These are phyloP conservation scores for Pichia sp. DNA, from an alignment of 1,139 yeast species.

Conservation along the genomic window DNA sequence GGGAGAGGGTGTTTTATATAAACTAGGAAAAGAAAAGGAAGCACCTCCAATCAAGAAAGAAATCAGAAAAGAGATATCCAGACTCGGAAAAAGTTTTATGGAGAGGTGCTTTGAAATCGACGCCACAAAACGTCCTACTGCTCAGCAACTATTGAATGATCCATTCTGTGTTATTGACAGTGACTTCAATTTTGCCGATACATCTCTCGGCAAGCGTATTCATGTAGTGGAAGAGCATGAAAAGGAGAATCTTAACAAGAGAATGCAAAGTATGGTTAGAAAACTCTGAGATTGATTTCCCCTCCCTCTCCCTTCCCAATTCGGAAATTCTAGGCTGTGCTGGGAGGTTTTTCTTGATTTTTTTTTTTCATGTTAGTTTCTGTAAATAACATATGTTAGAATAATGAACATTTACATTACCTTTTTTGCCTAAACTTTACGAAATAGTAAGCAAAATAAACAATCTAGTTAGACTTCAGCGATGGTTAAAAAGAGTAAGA, in stretches of 20 bases:
- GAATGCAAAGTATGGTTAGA: constrained; percentile 23
- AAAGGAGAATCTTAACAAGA: constrained; percentile 26
- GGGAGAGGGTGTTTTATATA: constrained; percentile 70
- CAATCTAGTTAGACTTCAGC: constrained; percentile 22
- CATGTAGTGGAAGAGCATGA: constrained; percentile 43
- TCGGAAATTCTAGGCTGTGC: not conserved
- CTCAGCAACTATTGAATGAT: constrained; percentile 59
- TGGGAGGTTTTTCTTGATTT: not conserved
- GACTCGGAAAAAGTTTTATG: constrained; percentile 65
- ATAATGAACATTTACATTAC: not conserved
- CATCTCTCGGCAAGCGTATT: constrained; percentile 59
- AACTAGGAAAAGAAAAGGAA: constrained; percentile 69
- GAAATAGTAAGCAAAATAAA: not conserved
- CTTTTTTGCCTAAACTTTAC: not conserved
- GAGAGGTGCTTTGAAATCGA: constrained; percentile 76
- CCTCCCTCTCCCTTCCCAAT: not conserved
- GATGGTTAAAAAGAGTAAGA: constrained; percentile 37
- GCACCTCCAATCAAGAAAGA: constrained; percentile 97
- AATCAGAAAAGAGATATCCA: constrained; percentile 58
- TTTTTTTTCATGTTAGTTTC: not conserved
- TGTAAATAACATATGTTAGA: not conserved
- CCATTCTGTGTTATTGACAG: constrained; percentile 51
- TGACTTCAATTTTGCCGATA: constrained; percentile 55
- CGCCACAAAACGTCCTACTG: constrained; percentile 86
- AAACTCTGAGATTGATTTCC: constrained; percentile 10